Conservation (phyloP, 352 stramenopile species). For the Phytophthora sojae region DNA sequence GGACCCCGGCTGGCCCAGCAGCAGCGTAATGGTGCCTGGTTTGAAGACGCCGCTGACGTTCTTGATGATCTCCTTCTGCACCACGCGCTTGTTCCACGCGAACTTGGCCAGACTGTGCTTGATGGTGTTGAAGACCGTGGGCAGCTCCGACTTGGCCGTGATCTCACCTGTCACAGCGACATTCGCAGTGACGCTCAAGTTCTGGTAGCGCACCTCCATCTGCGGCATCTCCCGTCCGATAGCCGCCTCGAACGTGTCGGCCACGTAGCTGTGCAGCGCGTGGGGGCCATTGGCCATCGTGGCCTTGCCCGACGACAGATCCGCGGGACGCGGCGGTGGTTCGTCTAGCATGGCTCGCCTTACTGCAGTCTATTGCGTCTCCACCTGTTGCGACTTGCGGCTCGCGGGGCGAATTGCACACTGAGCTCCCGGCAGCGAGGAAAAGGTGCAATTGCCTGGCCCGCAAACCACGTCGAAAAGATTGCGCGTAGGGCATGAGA, state of each 20-base stretch:
- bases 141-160: constrained; percentile 41
- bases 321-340: not conserved
- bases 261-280: constrained; percentile 47
- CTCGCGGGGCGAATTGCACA: not conserved
- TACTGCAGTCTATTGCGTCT: not conserved
- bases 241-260: constrained; percentile 44
- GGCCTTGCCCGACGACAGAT: constrained; percentile 25
- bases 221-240: constrained; percentile 54
- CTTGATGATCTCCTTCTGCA: constrained; percentile 47
- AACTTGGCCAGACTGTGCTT: constrained; percentile 32
- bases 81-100: constrained; percentile 37
- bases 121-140: constrained; percentile 40
- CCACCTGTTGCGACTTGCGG: not conserved
- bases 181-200: constrained; percentile 54
- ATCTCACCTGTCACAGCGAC: constrained; percentile 25
- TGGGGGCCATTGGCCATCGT: constrained; percentile 51
- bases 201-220: constrained; percentile 64
- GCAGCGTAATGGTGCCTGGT: constrained; percentile 40
- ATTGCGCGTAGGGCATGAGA: constrained; percentile 2
- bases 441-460: not conserved
- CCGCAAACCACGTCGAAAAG: constrained; percentile 20
- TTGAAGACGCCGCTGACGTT: constrained; percentile 34
- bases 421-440: not conserved
- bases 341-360: not conserved
- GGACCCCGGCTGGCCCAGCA: constrained; percentile 45